Conservation (phyloP, 2,329 filamentous ascomycete genomes). For the Stachybotrys elegans region DNA sequence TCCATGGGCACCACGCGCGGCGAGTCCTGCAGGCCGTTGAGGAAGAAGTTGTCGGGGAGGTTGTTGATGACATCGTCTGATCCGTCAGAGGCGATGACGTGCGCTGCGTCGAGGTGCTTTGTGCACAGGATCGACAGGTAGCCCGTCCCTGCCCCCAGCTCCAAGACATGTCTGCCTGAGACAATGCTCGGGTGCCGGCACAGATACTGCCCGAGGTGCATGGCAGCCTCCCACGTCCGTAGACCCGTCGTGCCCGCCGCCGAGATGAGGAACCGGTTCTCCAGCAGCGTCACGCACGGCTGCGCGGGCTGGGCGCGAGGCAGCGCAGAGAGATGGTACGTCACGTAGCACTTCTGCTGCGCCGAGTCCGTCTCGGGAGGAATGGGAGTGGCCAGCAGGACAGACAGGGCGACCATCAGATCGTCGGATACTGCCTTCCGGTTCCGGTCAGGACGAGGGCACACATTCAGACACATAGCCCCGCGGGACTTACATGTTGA, state of each 20-base stretch:
- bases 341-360: slow-evolving; percentile 70
- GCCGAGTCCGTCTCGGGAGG: slow-evolving; percentile 61
- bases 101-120: slow-evolving; percentile 55
- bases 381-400: slow-evolving; percentile 58
- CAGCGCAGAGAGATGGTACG: slow-evolving; percentile 51
- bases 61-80: slow-evolving; percentile 66
- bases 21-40: slow-evolving; percentile 58
- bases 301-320: not conserved
- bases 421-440: slow-evolving; percentile 78
- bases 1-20: slow-evolving; percentile 43
- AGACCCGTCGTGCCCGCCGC: slow-evolving; percentile 70
- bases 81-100: slow-evolving; percentile 68
- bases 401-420: slow-evolving; percentile 65
- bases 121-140: slow-evolving; percentile 70
- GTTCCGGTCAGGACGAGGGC: slow-evolving; percentile 20
- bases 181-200: slow-evolving; percentile 42
- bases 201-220: slow-evolving; percentile 68
- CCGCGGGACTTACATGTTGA: slow-evolving; percentile 65
- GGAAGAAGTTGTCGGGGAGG: slow-evolving; percentile 60
- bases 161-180: slow-evolving; percentile 54
- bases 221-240: slow-evolving; percentile 75
- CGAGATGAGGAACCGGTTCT: slow-evolving; percentile 64
- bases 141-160: slow-evolving; percentile 73
- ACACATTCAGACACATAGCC: too few species aligned
- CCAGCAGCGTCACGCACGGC: slow-evolving; percentile 55